Conservation (phyloP, 768 basidiomycete genomes). For the Neoboletus magnificus region DNA sequence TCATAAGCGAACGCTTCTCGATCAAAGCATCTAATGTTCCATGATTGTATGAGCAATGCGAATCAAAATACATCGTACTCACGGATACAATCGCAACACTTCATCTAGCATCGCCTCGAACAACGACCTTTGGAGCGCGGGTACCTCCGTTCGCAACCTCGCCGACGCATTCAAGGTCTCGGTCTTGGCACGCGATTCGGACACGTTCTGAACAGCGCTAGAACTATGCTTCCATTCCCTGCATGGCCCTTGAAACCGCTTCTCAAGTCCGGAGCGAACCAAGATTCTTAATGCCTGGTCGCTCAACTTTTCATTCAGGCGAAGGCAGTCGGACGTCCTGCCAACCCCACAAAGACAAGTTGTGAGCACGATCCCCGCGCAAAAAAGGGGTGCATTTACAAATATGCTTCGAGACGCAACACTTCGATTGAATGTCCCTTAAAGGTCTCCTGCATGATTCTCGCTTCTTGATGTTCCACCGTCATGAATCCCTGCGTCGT, state of each 20-base stretch:
- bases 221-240: slow-evolving; percentile 21
- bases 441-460: not conserved
- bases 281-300: slow-evolving; percentile 29
- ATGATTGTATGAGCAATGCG: not conserved
- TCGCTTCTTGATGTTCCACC: slow-evolving; percentile 19
- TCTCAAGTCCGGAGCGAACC: slow-evolving; percentile 26
- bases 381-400: slow-evolving; percentile 17
- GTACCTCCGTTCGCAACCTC: slow-evolving; percentile 5
- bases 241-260: slow-evolving; percentile 24
- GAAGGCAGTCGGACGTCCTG: slow-evolving; percentile 25
- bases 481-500: slow-evolving; percentile 41
- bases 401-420: slow-evolving; percentile 10
- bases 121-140: slow-evolving; percentile 13
- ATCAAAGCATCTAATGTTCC: slow-evolving; percentile 14
- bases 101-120: slow-evolving; percentile 26
- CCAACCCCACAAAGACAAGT: not conserved
- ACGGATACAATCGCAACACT: slow-evolving; percentile 24
- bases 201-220: not conserved
- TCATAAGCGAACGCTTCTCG: slow-evolving; percentile 7
- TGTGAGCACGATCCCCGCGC: not conserved
- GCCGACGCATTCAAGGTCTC: not conserved
- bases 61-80: not conserved
- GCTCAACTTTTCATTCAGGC: slow-evolving; percentile 21
- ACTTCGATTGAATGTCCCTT: not conserved
- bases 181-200: rapidly evolving